Evolutionary conservation across 768 basidiomycete species (phyloP).

Genomic region (Tulasnella sp.): DNA sequence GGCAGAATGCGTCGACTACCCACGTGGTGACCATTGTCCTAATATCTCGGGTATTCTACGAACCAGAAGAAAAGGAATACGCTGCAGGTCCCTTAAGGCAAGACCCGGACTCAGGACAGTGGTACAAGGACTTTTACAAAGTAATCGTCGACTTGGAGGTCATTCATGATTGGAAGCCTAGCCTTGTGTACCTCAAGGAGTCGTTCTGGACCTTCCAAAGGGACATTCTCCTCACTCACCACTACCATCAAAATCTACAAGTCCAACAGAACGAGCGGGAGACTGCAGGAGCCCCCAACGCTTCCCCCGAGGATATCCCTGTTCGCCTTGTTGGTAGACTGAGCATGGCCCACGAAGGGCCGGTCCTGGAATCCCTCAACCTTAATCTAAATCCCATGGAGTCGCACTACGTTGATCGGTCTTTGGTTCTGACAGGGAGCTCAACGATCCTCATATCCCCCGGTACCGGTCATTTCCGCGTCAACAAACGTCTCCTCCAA

Average conservation of each 20-base stretch:
- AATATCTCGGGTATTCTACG: conserved; percentile 88
- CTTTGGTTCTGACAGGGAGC: conserved; percentile 81
- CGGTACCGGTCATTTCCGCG: conserved; percentile 89
- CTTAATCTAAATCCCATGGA: conserved; percentile 89
- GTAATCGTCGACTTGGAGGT: conserved; percentile 91
- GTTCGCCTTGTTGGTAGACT: conserved; percentile 73
- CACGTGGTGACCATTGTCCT: conserved; percentile 94
- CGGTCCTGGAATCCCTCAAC: conserved; percentile 92
- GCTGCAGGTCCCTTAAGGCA: conserved; percentile 76
- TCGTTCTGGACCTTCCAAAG: conserved; percentile 88
- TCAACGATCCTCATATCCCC: conserved; percentile 85
- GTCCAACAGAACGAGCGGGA: background rate
- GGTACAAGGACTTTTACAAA: conserved; percentile 96
- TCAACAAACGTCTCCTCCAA: conserved; percentile 82
- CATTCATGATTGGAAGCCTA: conserved; percentile 80
- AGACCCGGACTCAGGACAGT: conserved; percentile 63
- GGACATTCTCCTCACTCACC: conserved; percentile 85
- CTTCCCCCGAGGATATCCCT: conserved; percentile 43
- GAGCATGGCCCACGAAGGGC: conserved; percentile 88
- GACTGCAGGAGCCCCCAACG: conserved; percentile 13
- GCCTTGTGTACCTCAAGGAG: conserved; percentile 80
- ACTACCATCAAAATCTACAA: conserved; percentile 63
- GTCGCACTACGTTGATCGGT: conserved; percentile 92
- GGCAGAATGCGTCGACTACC: conserved; percentile 80
- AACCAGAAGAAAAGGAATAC: conserved; percentile 70